These are phyloP conservation scores for Carex scoparia DNA, from an alignment of 176 grass and related monocot genomes.

Conservation along the genomic window DNA sequence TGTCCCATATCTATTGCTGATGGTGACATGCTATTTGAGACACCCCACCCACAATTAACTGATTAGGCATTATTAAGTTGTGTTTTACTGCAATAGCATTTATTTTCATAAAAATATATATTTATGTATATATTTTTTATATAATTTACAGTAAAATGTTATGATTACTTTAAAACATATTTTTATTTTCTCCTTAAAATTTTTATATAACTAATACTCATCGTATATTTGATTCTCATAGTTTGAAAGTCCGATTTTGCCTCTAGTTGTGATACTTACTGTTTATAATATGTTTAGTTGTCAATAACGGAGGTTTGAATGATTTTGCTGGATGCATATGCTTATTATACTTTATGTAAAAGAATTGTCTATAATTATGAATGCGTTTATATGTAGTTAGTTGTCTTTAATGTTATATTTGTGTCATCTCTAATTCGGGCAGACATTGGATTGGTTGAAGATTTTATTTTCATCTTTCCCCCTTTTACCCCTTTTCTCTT, in stretches of 20 bases:
- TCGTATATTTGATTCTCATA: too few relatives aligned
- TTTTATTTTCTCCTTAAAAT: too few relatives aligned
- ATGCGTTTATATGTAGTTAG: background rate
- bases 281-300: background rate
- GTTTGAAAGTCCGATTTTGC: too few relatives aligned
- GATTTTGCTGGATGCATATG: background rate
- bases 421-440: background rate
- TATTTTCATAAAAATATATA: too few relatives aligned
- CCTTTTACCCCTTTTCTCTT: background rate
- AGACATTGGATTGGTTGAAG: background rate
- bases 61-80: too few relatives aligned
- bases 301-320: background rate
- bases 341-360: background rate
- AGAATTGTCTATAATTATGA: background rate
- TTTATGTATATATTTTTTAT: too few relatives aligned
- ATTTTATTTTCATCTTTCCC: background rate
- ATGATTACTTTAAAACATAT: too few relatives aligned
- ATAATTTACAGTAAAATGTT: too few relatives aligned
- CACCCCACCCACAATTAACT: background rate
- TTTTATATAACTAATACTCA: too few relatives aligned
- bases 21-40: constrained; percentile 1
- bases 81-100: too few relatives aligned
- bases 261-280: background rate
- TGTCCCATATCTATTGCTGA: constrained; percentile 9
- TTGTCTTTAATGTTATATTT: background rate